Conservation (phyloP, 2,329 filamentous ascomycete species). For the Didymella glomerata region DNA sequence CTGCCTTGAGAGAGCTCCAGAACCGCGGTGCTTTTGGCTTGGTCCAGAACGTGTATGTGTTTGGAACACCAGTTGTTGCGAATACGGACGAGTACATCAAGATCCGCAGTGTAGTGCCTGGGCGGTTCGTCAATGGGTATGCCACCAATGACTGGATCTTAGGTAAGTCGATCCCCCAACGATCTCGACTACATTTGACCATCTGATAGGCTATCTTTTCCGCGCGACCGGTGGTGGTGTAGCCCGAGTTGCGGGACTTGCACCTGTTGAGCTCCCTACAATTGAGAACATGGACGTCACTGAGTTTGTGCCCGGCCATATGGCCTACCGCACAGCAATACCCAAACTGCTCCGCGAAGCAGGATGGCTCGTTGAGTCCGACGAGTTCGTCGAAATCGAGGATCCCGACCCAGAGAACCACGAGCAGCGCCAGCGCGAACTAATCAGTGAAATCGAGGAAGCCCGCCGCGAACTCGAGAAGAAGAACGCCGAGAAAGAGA, state of each 20-base stretch:
- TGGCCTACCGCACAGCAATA: conserved; percentile 96
- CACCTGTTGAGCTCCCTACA: conserved; percentile 78
- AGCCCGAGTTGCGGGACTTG: conserved; percentile 84
- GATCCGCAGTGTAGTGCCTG: conserved; percentile 82
- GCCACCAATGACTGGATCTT: conserved; percentile 97
- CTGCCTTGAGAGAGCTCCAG: conserved; percentile 86
- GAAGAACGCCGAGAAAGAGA: conserved; percentile 67
- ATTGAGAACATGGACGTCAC: conserved; percentile 92
- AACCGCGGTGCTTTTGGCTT: conserved; percentile 84
- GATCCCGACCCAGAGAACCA: conserved; percentile 97
- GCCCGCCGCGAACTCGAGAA: conserved; percentile 86
- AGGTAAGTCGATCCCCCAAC: conserved; percentile 53
- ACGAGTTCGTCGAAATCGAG: conserved; percentile 96
- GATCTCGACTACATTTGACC: conserved; percentile 7
- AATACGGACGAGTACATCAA: conserved; percentile 89
- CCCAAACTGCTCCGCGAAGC: conserved; percentile 84
- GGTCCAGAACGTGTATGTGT: conserved; percentile 94
- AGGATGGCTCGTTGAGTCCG: conserved; percentile 89
- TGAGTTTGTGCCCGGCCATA: conserved; percentile 85
- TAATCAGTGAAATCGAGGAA: conserved; percentile 97
- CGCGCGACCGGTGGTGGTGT: conserved; percentile 92
- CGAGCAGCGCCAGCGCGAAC: conserved; percentile 82
- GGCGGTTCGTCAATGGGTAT: conserved; percentile 95
- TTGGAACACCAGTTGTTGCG: conserved; percentile 89
- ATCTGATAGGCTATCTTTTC: conserved; percentile 77